Percentiles rank a stretch among this genome's conserved stretches.
phyloP scores from a whole-genome alignment of 495 filamentous ascomycete species.

The Trichoderma virens region DNA sequence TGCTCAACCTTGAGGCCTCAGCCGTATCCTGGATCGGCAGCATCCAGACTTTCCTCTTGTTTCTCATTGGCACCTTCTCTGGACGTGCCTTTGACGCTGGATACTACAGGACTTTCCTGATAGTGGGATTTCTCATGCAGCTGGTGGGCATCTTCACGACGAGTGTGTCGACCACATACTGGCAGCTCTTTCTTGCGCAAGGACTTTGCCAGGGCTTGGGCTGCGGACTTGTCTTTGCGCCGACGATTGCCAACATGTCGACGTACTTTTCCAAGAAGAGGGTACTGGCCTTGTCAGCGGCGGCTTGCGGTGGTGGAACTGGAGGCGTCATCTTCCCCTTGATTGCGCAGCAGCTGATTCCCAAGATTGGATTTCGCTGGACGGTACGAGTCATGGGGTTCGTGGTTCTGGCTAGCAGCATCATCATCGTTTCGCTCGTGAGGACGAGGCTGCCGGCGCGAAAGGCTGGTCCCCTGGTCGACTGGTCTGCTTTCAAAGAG shows the following conservation, averaged over 20 bases:
- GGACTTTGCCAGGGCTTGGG: conserved; percentile 72
- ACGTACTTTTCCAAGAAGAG: conserved; percentile 71
- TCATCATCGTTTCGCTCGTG: conserved; percentile 45
- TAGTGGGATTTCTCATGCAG: conserved; percentile 38
- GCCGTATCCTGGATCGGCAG: conserved; percentile 61
- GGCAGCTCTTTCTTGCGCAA: conserved; percentile 78
- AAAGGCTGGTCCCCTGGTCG: conserved; percentile 50
- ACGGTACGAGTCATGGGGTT: conserved; percentile 69
- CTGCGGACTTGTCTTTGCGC: conserved; percentile 65
- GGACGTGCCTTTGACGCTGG: conserved; percentile 63
- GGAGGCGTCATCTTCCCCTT: conserved; percentile 73
- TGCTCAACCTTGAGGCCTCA: conserved; percentile 33
- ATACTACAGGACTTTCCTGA: conserved; percentile 37
- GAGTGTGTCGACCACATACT: conserved; percentile 57
- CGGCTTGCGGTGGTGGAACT: conserved; percentile 59
- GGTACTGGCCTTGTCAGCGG: conserved; percentile 59
- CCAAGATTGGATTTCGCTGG: conserved; percentile 68
- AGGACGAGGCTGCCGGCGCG: conserved; percentile 58
- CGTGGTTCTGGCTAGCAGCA: conserved; percentile 52
- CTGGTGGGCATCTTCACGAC: conserved; percentile 66
- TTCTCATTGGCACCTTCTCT: conserved; percentile 61
- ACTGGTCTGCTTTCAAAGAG: conserved; percentile 54
- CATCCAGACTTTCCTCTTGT: conserved; percentile 64
- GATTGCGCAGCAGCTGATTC: conserved; percentile 62
- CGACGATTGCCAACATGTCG: conserved; percentile 56